Conservation (phyloP, 352 stramenopile genomes). For the Pythium plurisporium region DNA sequence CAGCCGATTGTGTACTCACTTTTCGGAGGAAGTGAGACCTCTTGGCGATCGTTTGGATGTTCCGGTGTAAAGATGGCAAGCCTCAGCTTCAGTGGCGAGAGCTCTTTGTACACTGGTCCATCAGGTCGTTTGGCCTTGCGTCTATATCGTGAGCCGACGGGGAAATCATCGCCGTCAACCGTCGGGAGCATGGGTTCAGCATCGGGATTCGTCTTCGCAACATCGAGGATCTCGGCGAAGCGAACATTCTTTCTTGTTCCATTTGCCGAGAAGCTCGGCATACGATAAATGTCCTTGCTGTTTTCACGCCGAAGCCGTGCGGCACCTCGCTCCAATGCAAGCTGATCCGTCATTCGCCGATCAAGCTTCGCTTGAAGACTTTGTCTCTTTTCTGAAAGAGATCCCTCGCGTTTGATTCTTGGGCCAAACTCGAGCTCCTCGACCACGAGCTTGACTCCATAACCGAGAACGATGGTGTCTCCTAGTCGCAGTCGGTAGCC, state of each 20-base stretch:
- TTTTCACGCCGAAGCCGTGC: conserved; percentile 3
- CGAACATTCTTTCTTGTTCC: conserved; percentile 16
- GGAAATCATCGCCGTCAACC: conserved; percentile 25
- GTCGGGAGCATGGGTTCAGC: conserved; percentile 20
- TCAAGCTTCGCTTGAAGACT: conserved; percentile 16
- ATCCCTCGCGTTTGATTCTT: not conserved
- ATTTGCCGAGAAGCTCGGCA: conserved; percentile 8
- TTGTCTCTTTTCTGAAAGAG: not conserved
- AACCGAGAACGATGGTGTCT: conserved; percentile 47
- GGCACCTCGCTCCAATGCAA: conserved; percentile 4
- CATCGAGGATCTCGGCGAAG: conserved; percentile 18
- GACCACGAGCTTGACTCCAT: conserved; percentile 32
- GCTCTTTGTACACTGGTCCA: conserved; percentile 11
- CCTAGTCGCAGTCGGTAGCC: conserved; percentile 52
- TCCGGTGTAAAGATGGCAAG: conserved; percentile 15
- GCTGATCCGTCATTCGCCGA: conserved; percentile 16
- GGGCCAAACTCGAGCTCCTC: conserved; percentile 24
- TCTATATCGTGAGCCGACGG: conserved; percentile 45
- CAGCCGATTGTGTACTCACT: conserved; percentile 50
- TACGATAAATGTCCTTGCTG: conserved; percentile 9
- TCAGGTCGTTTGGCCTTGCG: conserved; percentile 27
- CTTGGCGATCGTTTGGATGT: conserved; percentile 11
- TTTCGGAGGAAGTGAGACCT: conserved; percentile 22
- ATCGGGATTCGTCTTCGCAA: conserved; percentile 7
- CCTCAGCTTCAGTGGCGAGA: conserved; percentile 4